Percentiles rank a stretch among this genome's conserved stretches.
Conservation (phyloP, 352 stramenopile species). For the Pythium rhizo-oryzae region DNA sequence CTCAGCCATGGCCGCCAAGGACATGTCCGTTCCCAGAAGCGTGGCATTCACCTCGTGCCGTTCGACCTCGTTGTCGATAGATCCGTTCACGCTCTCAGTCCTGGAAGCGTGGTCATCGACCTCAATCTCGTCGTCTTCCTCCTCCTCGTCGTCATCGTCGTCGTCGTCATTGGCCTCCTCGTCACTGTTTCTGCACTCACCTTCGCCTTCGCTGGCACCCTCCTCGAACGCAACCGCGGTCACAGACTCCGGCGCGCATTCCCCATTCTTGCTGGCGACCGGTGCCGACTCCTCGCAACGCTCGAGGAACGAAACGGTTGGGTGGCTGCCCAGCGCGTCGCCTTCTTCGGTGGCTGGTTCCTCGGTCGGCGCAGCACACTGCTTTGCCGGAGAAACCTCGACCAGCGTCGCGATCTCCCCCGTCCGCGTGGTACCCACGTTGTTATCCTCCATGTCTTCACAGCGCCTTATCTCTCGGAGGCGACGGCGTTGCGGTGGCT, state of each 20-base stretch:
- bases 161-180: too few species aligned
- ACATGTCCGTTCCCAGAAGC: neutral
- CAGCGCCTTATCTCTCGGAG: neutral
- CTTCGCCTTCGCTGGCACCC: neutral
- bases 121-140: slow-evolving; percentile 11
- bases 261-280: too few species aligned
- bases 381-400: neutral
- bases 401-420: neutral
- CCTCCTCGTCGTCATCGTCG: neutral
- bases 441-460: slow-evolving; percentile 26
- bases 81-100: slow-evolving; percentile 4
- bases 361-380: neutral
- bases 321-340: neutral
- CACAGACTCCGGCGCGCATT: neutral
- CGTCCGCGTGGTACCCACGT: slow-evolving; percentile 3
- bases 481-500: neutral
- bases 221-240: neutral
- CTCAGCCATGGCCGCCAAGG: slow-evolving; percentile 12
- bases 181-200: slow-evolving; percentile 7
- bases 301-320: too few species aligned
- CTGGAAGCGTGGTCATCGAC: slow-evolving; percentile 1
- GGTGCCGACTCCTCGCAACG: too few species aligned
- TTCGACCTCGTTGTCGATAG: slow-evolving; percentile 26
- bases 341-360: neutral
- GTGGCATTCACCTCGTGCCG: neutral